Conservation (phyloP, 2,329 filamentous ascomycete species). For the Colletotrichum tropicale region DNA sequence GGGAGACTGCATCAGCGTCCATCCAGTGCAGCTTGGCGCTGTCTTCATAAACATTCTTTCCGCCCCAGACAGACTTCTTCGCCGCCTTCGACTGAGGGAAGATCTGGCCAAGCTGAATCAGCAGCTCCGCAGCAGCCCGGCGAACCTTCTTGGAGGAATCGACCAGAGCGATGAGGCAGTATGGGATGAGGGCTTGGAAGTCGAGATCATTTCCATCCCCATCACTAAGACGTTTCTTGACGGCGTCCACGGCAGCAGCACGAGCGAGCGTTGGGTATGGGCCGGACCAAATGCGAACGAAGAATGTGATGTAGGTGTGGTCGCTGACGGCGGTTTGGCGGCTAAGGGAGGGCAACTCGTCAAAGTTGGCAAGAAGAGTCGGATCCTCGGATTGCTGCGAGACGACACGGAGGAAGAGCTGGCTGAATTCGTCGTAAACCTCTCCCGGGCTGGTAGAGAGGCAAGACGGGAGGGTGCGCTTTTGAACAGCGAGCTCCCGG, state of each 20-base stretch:
- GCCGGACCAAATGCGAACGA: constrained; percentile 76
- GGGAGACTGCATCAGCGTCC: constrained; percentile 58
- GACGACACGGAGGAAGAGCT: constrained; percentile 61
- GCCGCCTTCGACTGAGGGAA: constrained; percentile 49
- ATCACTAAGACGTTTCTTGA: constrained; percentile 60
- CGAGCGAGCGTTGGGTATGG: constrained; percentile 72
- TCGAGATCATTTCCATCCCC: constrained; percentile 59
- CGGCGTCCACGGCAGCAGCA: constrained; percentile 70
- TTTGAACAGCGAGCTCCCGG: constrained; percentile 39
- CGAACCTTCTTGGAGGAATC: constrained; percentile 81
- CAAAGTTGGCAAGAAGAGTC: constrained; percentile 52
- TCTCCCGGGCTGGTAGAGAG: constrained; percentile 54
- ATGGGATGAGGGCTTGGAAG: constrained; percentile 83
- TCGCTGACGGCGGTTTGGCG: constrained; percentile 59
- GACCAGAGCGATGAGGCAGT: constrained; percentile 74
- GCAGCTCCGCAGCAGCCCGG: constrained; percentile 72
- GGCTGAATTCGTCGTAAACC: constrained; percentile 63
- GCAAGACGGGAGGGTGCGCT: constrained; percentile 52
- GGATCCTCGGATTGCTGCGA: constrained; percentile 44
- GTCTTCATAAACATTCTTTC: constrained; percentile 68
- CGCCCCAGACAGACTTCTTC: constrained; percentile 60
- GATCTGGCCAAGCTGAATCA: constrained; percentile 58
- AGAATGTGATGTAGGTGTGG: constrained; percentile 76
- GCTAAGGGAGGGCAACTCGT: constrained; percentile 59
- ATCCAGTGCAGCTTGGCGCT: constrained; percentile 62